Conservation (phyloP, 257 asterid genomes). For the Petunia secreta region DNA sequence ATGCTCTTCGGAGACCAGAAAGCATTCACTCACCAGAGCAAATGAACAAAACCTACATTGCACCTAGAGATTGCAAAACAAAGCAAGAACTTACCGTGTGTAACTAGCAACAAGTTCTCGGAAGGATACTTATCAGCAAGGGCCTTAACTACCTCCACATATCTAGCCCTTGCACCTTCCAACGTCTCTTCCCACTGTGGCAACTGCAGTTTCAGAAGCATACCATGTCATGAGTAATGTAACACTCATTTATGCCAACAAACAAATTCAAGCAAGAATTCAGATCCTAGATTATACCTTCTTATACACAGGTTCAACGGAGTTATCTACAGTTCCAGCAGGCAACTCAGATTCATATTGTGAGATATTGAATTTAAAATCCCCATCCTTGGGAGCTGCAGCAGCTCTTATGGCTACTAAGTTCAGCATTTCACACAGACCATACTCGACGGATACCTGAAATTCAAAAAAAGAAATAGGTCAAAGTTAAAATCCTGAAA, state of each 20-base stretch:
- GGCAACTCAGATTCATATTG: slow-evolving; percentile 74
- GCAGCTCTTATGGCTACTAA: slow-evolving; percentile 58
- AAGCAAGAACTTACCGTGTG: slow-evolving; percentile 69
- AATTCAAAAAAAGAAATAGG: not conserved
- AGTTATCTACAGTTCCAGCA: slow-evolving; percentile 61
- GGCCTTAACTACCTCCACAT: slow-evolving; percentile 55
- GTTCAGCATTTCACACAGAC: slow-evolving; percentile 86
- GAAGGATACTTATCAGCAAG: slow-evolving; percentile 84
- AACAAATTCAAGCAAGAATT: not conserved
- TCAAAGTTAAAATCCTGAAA: not conserved
- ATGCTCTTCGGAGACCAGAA: not conserved
- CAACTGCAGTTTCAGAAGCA: slow-evolving; percentile 45
- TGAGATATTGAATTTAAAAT: slow-evolving; percentile 61
- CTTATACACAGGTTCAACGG: slow-evolving; percentile 49
- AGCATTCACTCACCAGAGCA: not conserved
- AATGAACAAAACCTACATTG: not conserved
- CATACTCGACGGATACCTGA: slow-evolving; percentile 84
- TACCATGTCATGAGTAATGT: slow-evolving; percentile 20
- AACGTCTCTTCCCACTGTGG: slow-evolving; percentile 77
- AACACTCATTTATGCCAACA: slow-evolving; percentile 1
- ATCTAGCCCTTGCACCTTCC: slow-evolving; percentile 63
- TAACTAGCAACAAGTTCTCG: slow-evolving; percentile 80
- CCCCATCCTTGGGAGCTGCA: slow-evolving; percentile 76
- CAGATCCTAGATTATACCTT: slow-evolving; percentile 51
- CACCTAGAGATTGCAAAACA: slow-evolving; percentile 4